Evolutionary conservation across 345 rosid genomes (phyloP), one percentile per base, ranked within the genome.

Genomic region (Hibiscus mutabilis): DNA sequence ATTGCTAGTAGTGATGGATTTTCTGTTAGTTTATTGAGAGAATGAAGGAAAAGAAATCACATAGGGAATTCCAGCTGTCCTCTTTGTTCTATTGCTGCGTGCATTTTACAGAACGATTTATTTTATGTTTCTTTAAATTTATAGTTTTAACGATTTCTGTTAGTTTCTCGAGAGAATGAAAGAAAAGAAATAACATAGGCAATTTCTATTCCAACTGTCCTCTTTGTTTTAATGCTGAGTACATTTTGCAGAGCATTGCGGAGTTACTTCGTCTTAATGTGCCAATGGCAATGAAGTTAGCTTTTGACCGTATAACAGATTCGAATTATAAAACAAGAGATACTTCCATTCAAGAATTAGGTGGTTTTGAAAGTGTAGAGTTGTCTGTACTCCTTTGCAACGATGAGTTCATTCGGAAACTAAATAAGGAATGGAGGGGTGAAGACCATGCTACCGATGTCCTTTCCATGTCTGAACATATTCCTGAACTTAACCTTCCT

Each of bases 401-500:
- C 59, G 91, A 95, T 64, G 89, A 88, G 4, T 95, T 95, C 74
- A 95, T 92, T 27, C 78, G 83, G 46, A 84, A 95, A 80, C 97
- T 95, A 18, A 95, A 92, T 57, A 87, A 89, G 76, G 98, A 95
- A 78, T 92, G 98, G 98, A 90, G 97, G 74, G 96, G 78, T 47
- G 97, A 95, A 86, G 97, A 95, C 76, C 92, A 85, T 78, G 86
- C 98, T 24, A 92, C 99, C 0, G 99, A 95, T 86, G 99, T 95
- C 74, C 96, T 95, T 60, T 95, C 98, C 22, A 89, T 92, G 97
- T 96, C 96, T 4, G 89, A 85, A 55, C 98, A 96, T 71, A 72
- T 87, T 67, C 93, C 94, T 63, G 87, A 74, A 67, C 84, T 95
- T 51, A 79, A 91, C 72, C 89, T 92, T 79, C 97, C 99, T 16